Evolutionary conservation across 2,329 filamentous ascomycete species (phyloP).

Genomic region (Fusarium bulbicola): DNA sequence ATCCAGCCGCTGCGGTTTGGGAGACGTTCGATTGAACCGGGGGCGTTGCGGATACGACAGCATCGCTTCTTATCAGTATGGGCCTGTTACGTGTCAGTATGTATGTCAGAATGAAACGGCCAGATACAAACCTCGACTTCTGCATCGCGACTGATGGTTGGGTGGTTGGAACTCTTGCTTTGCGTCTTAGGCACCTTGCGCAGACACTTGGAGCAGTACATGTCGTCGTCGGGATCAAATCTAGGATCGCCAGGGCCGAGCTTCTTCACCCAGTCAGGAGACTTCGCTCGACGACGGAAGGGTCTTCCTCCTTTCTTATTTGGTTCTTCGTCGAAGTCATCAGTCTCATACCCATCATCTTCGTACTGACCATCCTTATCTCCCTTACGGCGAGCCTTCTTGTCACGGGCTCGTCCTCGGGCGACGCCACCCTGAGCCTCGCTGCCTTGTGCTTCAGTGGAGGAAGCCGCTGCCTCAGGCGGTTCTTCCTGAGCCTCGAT

Average conservation of each 20-base stretch:
- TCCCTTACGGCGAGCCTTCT: not conserved
- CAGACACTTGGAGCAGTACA: constrained; percentile 48
- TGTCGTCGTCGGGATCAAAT: constrained; percentile 41
- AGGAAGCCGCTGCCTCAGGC: not conserved
- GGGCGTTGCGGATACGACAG: constrained; percentile 42
- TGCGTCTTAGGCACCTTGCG: constrained; percentile 41
- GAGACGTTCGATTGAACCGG: constrained; percentile 27
- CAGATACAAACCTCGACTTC: constrained; percentile 36
- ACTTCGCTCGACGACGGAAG: constrained; percentile 22
- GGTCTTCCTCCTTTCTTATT: not conserved
- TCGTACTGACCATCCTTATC: constrained; percentile 19
- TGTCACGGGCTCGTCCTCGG: not conserved
- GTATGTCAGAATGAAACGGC: accelerated
- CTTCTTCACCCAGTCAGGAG: constrained; percentile 40
- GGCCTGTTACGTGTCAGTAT: constrained; percentile 18
- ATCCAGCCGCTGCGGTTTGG: constrained; percentile 50
- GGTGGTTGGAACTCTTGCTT: constrained; percentile 30
- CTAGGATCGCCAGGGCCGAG: constrained; percentile 35
- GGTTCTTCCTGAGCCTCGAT: not conserved
- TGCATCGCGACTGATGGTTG: constrained; percentile 7
- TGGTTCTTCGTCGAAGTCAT: constrained; percentile 6
- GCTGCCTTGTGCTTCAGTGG: not conserved
- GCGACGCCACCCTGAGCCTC: constrained; percentile 6
- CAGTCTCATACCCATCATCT: not conserved
- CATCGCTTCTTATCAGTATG: constrained; percentile 34